Percentiles rank a stretch among this genome's conserved stretches.
Conservation (phyloP, 345 rosid species). For the Anacardium occidentale region DNA sequence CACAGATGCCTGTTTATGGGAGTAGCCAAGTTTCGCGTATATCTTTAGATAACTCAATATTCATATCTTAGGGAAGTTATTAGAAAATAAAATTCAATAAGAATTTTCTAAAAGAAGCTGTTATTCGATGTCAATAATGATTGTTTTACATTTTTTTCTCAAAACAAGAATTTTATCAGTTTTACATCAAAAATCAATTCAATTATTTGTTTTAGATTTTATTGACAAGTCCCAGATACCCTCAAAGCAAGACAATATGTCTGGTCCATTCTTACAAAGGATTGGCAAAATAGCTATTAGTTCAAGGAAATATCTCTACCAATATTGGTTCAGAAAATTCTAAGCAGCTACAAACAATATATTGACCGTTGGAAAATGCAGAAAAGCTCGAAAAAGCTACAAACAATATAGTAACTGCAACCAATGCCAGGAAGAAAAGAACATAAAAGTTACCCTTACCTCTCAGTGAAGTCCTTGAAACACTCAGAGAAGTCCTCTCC, state of each 20-base stretch:
- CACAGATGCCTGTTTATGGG: too few species aligned
- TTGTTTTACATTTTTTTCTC: too few species aligned
- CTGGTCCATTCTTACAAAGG: not conserved
- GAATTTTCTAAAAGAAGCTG: too few species aligned
- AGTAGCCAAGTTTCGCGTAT: too few species aligned
- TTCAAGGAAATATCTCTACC: not conserved
- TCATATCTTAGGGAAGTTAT: too few species aligned
- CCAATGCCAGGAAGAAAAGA: not conserved
- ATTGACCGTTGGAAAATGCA: not conserved
- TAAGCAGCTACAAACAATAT: not conserved
- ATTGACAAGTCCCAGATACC: not conserved
- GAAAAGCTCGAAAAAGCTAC: not conserved
- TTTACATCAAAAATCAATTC: too few species aligned
- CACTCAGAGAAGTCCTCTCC: slow-evolving; percentile 95
- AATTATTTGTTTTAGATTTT: too few species aligned
- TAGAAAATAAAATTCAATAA: too few species aligned
- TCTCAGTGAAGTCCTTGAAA: slow-evolving; percentile 83
- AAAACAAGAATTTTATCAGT: too few species aligned
- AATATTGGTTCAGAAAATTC: not conserved
- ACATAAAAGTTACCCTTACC: slow-evolving; percentile 33
- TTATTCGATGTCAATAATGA: too few species aligned
- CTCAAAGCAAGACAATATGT: not conserved
- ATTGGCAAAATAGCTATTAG: not conserved
- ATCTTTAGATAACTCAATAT: too few species aligned
- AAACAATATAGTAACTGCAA: not conserved